Evolutionary conservation across 2,329 filamentous ascomycete species (phyloP).

Genomic region (Ophiostoma ulmi): DNA sequence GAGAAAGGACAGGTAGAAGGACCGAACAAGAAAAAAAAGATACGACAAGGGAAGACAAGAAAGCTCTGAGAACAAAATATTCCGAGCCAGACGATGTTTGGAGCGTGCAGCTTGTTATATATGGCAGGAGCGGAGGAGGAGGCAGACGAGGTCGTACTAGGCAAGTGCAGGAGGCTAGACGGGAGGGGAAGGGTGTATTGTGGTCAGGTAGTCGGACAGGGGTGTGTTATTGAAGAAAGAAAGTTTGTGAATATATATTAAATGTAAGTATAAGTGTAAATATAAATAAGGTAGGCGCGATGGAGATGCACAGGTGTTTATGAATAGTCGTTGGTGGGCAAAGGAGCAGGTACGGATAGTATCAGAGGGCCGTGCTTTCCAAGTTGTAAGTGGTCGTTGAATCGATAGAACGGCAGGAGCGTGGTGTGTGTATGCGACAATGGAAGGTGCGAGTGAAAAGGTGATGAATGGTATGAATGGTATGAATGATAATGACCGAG

Average conservation of each 20-base stretch:
- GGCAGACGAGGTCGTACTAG: conserved; percentile 15
- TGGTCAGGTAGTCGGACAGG: conserved; percentile 5
- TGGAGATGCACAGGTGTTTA: neutral
- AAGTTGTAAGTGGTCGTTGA: neutral
- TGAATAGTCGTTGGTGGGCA: neutral
- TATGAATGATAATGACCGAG: neutral
- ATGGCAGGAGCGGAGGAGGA: neutral
- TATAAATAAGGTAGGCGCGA: neutral
- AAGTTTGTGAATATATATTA: neutral
- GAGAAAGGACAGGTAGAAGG: neutral
- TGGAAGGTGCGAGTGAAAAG: neutral
- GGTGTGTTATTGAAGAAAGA: neutral
- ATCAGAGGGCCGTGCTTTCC: neutral
- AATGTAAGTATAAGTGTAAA: neutral
- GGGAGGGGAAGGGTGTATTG: neutral
- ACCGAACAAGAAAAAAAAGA: conserved; percentile 3
- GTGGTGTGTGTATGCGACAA: neutral
- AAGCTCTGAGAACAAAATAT: neutral
- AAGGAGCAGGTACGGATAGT: neutral
- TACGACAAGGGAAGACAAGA: conserved; percentile 11
- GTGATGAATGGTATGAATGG: neutral
- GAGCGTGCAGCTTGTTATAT: conserved; percentile 18
- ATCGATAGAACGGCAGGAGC: neutral
- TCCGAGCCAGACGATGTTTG: conserved; percentile 11
- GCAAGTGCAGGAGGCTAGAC: neutral